Conservation (phyloP, 2,329 filamentous ascomycete genomes). For the Fusarium sp. region DNA sequence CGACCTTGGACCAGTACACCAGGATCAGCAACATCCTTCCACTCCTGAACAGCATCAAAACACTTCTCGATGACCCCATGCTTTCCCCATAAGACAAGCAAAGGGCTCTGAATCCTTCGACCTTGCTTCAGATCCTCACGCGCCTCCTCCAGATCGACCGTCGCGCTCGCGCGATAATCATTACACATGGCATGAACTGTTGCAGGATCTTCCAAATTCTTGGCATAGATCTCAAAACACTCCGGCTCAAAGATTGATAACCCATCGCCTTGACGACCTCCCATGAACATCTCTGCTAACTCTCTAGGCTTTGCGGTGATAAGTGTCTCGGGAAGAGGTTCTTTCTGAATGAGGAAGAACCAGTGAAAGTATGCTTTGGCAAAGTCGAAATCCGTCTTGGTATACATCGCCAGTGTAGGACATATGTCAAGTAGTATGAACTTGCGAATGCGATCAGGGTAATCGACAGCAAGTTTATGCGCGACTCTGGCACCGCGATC, state of each 20-base stretch:
- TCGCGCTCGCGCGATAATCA: constrained; percentile 65
- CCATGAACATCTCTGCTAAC: constrained; percentile 56
- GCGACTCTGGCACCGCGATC: constrained; percentile 66
- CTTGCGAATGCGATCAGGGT: constrained; percentile 52
- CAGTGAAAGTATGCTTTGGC: constrained; percentile 66
- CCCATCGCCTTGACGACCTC: constrained; percentile 50
- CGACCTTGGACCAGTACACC: constrained; percentile 52
- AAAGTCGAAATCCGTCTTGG: constrained; percentile 53
- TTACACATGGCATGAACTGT: constrained; percentile 62
- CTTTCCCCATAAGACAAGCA: constrained; percentile 62
- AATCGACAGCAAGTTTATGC: constrained; percentile 63
- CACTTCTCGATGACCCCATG: constrained; percentile 58
- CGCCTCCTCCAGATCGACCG: constrained; percentile 62
- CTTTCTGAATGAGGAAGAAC: constrained; percentile 65
- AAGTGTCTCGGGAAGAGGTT: constrained; percentile 61
- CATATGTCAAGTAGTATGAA: constrained; percentile 62
- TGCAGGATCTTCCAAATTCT: constrained; percentile 52
- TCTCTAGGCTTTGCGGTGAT: constrained; percentile 50
- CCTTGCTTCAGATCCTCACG: constrained; percentile 55
- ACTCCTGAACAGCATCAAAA: constrained; percentile 61
- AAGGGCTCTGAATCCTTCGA: constrained; percentile 55
- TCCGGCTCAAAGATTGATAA: constrained; percentile 48
- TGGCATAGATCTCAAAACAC: constrained; percentile 54
- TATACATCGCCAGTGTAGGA: constrained; percentile 65
- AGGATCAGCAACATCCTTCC: constrained; percentile 56